phyloP scores from a whole-genome alignment of 768 basidiomycete species.

The Candolleomyces aberdarensis region DNA sequence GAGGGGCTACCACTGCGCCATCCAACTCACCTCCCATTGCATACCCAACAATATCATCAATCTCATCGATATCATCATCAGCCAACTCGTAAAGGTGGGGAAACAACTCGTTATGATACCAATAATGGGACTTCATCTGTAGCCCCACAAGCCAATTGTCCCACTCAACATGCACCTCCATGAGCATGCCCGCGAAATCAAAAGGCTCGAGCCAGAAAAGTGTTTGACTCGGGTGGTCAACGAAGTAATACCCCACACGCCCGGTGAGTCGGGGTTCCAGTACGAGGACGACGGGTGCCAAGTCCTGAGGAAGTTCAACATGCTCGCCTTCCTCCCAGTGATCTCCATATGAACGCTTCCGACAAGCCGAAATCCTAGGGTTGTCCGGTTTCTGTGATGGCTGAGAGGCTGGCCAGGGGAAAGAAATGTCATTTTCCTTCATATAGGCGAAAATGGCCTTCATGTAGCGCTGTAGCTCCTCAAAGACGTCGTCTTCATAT shows the following conservation, averaged over 20 bases:
- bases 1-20: constrained; percentile 6
- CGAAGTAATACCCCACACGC: constrained; percentile 45
- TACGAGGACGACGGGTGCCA: constrained; percentile 7
- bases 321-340: background rate
- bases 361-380: no score
- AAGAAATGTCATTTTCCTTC: constrained; percentile 8
- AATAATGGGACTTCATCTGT: constrained; percentile 19
- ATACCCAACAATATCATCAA: constrained; percentile 27
- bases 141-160: constrained; percentile 14
- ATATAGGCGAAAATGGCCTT: constrained; percentile 13
- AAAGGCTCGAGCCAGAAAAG: constrained; percentile 55
- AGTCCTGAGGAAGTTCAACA: background rate
- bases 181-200: constrained; percentile 26
- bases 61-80: constrained; percentile 20
- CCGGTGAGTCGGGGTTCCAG: constrained; percentile 15
- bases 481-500: constrained; percentile 10
- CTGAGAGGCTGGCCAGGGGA: background rate
- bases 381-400: constrained; percentile 10
- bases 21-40: constrained; percentile 23
- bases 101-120: constrained; percentile 27
- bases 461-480: constrained; percentile 14
- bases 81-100: constrained; percentile 20
- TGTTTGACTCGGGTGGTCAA: constrained; percentile 37
- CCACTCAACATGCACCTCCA: constrained; percentile 16
- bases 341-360: background rate